Conservation (phyloP, 1,284 basidiomycete species). For the Cutaneotrichosporon cyanovorans region DNA sequence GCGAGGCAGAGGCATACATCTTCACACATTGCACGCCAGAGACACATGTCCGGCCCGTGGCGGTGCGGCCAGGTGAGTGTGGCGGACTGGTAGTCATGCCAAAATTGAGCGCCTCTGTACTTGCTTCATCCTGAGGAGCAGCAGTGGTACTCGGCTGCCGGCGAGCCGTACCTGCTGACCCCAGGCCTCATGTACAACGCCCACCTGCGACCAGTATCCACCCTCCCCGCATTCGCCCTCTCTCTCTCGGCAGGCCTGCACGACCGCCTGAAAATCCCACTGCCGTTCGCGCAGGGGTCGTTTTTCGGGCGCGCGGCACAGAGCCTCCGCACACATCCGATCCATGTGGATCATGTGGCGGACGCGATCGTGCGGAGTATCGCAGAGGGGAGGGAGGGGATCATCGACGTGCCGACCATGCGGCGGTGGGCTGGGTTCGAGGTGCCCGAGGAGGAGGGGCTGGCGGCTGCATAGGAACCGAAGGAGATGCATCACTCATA, state of each 20-base stretch:
- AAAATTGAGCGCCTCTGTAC: no score
- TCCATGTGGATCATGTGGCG: constrained; percentile 94
- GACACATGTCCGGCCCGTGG: constrained; percentile 50
- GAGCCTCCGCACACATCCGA: constrained; percentile 71
- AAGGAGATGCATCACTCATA: no score
- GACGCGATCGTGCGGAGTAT: constrained; percentile 56
- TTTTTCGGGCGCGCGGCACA: constrained; percentile 40
- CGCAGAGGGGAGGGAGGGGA: constrained; percentile 51
- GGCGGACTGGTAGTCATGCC: constrained; percentile 3
- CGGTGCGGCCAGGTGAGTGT: constrained; percentile 72
- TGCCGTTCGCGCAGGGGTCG: constrained; percentile 48
- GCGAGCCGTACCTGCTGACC: constrained; percentile 1
- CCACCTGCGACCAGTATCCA: constrained; percentile 77
- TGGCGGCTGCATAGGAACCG: not conserved
- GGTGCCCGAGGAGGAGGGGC: not conserved
- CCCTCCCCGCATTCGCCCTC: constrained; percentile 74
- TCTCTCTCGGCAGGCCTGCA: constrained; percentile 66
- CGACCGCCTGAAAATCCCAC: constrained; percentile 55
- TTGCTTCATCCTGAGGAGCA: not conserved
- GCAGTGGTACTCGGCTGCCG: no score
- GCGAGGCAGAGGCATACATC: constrained; percentile 62
- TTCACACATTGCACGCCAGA: constrained; percentile 2
- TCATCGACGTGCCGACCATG: constrained; percentile 70
- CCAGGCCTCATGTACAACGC: constrained; percentile 92
- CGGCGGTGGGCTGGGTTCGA: constrained; percentile 46